A percentile compares a stretch with the other conserved stretches of the same genome.
Conservation (phyloP, 2,329 filamentous ascomycete species). For the Shiraia sp. region DNA sequence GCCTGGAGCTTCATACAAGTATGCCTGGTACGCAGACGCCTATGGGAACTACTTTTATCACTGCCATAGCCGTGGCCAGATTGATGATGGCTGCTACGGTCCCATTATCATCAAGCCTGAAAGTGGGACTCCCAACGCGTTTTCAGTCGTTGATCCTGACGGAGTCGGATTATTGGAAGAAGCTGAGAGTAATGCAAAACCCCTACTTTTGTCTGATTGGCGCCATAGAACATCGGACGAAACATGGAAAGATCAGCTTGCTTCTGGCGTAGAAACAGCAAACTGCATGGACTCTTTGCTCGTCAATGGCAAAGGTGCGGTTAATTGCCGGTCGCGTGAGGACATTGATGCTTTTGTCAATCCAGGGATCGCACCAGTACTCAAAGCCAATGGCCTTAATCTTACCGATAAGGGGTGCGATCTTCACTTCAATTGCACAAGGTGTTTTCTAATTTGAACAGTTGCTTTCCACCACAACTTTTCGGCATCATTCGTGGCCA, state of each 20-base stretch:
- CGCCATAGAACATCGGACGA: conserved; percentile 58
- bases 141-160: conserved; percentile 51
- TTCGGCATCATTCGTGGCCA: conserved; percentile 43
- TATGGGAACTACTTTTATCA: conserved; percentile 67
- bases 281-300: conserved; percentile 64
- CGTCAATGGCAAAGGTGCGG: conserved; percentile 64
- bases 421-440: not conserved
- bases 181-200: conserved; percentile 54
- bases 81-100: conserved; percentile 65
- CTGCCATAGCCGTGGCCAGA: conserved; percentile 58
- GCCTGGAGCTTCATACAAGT: conserved; percentile 54
- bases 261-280: conserved; percentile 53
- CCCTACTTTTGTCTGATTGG: conserved; percentile 62
- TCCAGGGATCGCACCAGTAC: conserved; percentile 29
- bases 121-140: conserved; percentile 50
- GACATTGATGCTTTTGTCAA: conserved; percentile 49
- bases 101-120: conserved; percentile 55
- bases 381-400: conserved; percentile 44
- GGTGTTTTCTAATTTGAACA: conserved; percentile 3
- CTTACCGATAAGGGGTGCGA: conserved; percentile 44
- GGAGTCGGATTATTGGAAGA: conserved; percentile 51
- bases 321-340: conserved; percentile 55
- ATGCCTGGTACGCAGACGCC: conserved; percentile 60
- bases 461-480: conserved; percentile 49
- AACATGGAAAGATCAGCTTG: conserved; percentile 50